Evolutionary conservation across 2,329 filamentous ascomycete genomes (phyloP), one percentile per base, ranked within the genome.

Genomic region (Sphaerostilbella broomeana): DNA sequence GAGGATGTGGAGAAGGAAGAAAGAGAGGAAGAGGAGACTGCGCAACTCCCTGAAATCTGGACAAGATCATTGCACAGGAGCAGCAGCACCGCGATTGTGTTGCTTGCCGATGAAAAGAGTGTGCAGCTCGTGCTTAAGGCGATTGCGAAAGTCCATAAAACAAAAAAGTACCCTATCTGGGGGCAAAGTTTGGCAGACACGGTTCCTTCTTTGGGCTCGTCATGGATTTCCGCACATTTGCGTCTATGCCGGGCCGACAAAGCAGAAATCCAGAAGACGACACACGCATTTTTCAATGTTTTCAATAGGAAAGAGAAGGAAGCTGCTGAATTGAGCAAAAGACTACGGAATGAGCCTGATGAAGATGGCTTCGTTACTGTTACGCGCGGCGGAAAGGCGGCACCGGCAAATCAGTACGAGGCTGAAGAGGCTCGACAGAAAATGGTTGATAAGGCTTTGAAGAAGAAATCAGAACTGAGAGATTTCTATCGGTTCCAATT

Each of bases 321-420:
- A 62, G 81, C 69, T 51, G 73, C 55, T 48, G 80, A 67, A 64
- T 72, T 69, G 56, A 83, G 65, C 57, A 79, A 77, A 64, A 67
- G 75, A 40, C 67, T 82, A 45, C 79, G 86, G 45, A 82, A 84
- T 50, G 81, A 87, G 53, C 87, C 90, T 0, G 92, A 98, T 60
- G 89, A 87, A 55, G 92, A 98, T 60, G 92, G 92, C 2, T 98
- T 98, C 59, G 75, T 97, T 34, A 97, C 89, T 4, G 92, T 98
- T 17, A 84, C 81, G 2, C 75, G 85, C 39, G 88, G 88, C 18
- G 84, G 85, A 26, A 70, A 82, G 42, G 72, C 72, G 6, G 84
- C 82, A n/a, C 80, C 86, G 1, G 88, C 85, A 2, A 75, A 81
- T 39, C 73, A 79, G 46, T 82, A 82, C 50, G 87, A 84, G 53